Conservation (phyloP, 2,329 filamentous ascomycete species). For the Pyricularia grisea region DNA sequence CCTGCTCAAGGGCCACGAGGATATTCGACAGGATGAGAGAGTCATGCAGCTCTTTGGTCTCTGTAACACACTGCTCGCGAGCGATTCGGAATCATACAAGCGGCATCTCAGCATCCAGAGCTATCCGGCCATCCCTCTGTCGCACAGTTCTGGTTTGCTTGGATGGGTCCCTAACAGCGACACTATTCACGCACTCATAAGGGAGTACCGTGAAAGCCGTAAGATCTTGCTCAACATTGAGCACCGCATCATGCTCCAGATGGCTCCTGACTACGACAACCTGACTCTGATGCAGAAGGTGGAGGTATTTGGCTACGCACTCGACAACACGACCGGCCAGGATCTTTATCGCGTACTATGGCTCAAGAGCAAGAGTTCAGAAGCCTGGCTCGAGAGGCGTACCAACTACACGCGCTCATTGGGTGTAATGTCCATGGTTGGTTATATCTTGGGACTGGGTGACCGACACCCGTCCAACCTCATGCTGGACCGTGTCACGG, state of each 20-base stretch:
- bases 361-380: slow-evolving; percentile 97
- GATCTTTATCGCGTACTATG: slow-evolving; percentile 96
- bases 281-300: slow-evolving; percentile 99
- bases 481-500: slow-evolving; percentile 91
- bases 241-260: slow-evolving; percentile 98
- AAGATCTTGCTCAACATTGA: slow-evolving; percentile 99
- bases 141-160: slow-evolving; percentile 88
- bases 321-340: slow-evolving; percentile 98
- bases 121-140: slow-evolving; percentile 93
- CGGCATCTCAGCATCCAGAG: slow-evolving; percentile 92
- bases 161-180: slow-evolving; percentile 98
- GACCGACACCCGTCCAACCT: slow-evolving; percentile 97
- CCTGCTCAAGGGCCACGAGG: slow-evolving; percentile 95
- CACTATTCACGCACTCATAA: slow-evolving; percentile 90
- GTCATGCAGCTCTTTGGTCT: slow-evolving; percentile 99
- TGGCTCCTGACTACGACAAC: slow-evolving; percentile 98
- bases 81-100: slow-evolving; percentile 95
- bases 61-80: slow-evolving; percentile 87
- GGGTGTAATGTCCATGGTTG: slow-evolving; percentile 99
- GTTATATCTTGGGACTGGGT: slow-evolving; percentile 93
- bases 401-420: slow-evolving; percentile 98
- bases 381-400: slow-evolving; percentile 92
- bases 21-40: slow-evolving; percentile 96
- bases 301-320: slow-evolving; percentile 96
- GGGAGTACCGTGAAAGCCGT: slow-evolving; percentile 92